Conservation (phyloP, 2,329 filamentous ascomycete species). For the Trichophyton verrucosum region DNA sequence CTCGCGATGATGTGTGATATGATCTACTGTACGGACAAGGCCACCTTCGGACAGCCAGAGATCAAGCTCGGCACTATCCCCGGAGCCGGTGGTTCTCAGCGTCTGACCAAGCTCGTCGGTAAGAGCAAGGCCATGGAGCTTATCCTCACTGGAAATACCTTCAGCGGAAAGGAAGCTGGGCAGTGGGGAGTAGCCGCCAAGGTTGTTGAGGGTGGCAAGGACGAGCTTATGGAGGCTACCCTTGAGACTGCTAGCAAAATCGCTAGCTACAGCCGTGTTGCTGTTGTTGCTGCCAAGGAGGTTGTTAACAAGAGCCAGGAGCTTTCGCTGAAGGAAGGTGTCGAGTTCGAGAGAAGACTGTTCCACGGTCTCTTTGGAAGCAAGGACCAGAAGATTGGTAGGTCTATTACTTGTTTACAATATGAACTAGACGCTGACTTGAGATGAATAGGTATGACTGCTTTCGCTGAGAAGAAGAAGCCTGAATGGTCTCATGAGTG, state of each 20-base stretch:
- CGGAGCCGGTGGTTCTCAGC: conserved; percentile 81
- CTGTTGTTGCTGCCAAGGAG: conserved; percentile 83
- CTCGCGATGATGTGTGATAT: conserved; percentile 96
- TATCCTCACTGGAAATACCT: conserved; percentile 73
- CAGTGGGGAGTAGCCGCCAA: conserved; percentile 83
- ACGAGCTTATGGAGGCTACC: conserved; percentile 69
- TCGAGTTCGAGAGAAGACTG: conserved; percentile 85
- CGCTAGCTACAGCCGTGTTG: conserved; percentile 73
- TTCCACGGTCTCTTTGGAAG: conserved; percentile 92
- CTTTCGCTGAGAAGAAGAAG: conserved; percentile 92
- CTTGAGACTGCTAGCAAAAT: conserved; percentile 80
- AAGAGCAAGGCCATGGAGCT: conserved; percentile 86
- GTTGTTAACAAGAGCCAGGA: conserved; percentile 99
- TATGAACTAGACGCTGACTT: neutral
- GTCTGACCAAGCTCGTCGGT: conserved; percentile 68
- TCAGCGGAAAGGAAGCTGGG: conserved; percentile 71
- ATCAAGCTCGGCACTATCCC: conserved; percentile 91
- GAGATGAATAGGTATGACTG: conserved; percentile 54
- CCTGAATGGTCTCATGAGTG: conserved; percentile 75
- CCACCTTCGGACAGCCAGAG: conserved; percentile 93
- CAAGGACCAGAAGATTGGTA: conserved; percentile 91
- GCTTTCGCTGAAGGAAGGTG: conserved; percentile 69
- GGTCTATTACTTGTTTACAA: conserved; percentile 13
- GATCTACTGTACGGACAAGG: conserved; percentile 71
- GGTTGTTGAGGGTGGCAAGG: conserved; percentile 60